Base-by-base conservation (phyloP, 2,329 filamentous ascomycete genomes). In the Elsinoe fawcettii region DNA sequence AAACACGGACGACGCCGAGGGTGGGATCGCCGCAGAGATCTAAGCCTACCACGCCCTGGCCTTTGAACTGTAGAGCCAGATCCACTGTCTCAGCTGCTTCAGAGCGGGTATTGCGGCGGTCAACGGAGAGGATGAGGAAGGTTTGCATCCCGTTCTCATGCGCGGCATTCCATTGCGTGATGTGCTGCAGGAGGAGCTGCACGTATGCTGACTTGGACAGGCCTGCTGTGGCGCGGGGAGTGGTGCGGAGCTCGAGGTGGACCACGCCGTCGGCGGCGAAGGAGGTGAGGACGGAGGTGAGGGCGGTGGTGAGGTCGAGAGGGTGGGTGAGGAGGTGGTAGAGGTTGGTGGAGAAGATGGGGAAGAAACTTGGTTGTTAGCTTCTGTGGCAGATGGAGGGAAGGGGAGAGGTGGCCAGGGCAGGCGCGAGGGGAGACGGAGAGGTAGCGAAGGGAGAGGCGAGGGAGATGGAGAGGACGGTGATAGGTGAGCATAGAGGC, bases 221-320 rank as follows among this genome's bases (percentile, higher is more conserved):
- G 12, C 71, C 71, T 5, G 75, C 73, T 32, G 85, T 80, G 1
- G 79, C 77, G 55, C 89, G 81, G 1, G 89, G 89, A 1, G 88
- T 93, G 0, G 88, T 92, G 43, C 89, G 83, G 22, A 93, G 79
- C 68, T 95, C 89, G 11, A 91, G 77, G 66, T 93, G 92, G 57
- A 81, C 77, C 14, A 92, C 84, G 34, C 87, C 86, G 66, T 93
- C 88, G 23, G 70, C 68, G 53, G 80, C 75, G 65, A 93, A 95
- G 64, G 83, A 79, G 18, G 73, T 60, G 5, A 90, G 76, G 44
- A 91, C 87, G 4, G 80, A 77, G 41, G 71, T 74, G 1, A 87
- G 90, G 23, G 86, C 82, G 63, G 81, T 77, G 39, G 72, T 74
- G 49, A 89, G 60, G 20, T 59, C 56, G 12, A 62, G 70, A 9